Percentiles rank a stretch among this genome's conserved stretches.
phyloP scores from a whole-genome alignment of 208 protist genomes.

The Wallacemonas sp. region DNA sequence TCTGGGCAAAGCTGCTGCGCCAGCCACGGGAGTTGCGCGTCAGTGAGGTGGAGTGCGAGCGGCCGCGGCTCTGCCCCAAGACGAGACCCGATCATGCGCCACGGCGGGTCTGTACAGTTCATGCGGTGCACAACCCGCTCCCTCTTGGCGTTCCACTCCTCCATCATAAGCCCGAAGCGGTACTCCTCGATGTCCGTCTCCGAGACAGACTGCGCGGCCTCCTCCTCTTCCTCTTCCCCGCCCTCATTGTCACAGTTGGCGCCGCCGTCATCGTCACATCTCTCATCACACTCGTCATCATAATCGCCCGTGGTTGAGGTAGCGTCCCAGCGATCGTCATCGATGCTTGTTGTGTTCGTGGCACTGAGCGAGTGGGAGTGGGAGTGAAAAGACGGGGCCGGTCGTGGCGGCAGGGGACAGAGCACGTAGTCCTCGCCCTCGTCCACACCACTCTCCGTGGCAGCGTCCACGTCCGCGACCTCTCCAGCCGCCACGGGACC shows the following conservation, averaged over 20 bases:
- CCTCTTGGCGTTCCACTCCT: constrained; percentile 27
- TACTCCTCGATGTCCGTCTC: neutral
- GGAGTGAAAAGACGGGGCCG: too few relatives aligned
- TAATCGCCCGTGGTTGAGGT: neutral
- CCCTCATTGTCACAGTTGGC: neutral
- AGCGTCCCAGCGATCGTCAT: neutral
- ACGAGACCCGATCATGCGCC: constrained; percentile 21
- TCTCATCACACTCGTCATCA: too few relatives aligned
- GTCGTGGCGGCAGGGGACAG: constrained; percentile 12
- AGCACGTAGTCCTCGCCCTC: constrained; percentile 20
- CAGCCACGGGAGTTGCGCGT: constrained; percentile 56
- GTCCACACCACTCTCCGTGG: neutral
- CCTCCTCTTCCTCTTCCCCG: too few relatives aligned
- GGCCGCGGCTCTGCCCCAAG: constrained; percentile 21
- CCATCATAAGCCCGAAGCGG: constrained; percentile 6
- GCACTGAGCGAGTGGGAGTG: too few relatives aligned
- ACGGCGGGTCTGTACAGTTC: constrained; percentile 25
- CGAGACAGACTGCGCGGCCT: neutral
- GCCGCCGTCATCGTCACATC: neutral
- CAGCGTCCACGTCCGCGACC: neutral
- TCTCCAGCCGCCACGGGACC: neutral
- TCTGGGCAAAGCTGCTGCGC: constrained; percentile 34
- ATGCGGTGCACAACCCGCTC: constrained; percentile 23
- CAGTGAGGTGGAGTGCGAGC: constrained; percentile 55
- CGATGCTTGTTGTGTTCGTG: too few relatives aligned